phyloP scores from a whole-genome alignment of 2,329 filamentous ascomycete genomes.

The Apiospora phragmitis region DNA sequence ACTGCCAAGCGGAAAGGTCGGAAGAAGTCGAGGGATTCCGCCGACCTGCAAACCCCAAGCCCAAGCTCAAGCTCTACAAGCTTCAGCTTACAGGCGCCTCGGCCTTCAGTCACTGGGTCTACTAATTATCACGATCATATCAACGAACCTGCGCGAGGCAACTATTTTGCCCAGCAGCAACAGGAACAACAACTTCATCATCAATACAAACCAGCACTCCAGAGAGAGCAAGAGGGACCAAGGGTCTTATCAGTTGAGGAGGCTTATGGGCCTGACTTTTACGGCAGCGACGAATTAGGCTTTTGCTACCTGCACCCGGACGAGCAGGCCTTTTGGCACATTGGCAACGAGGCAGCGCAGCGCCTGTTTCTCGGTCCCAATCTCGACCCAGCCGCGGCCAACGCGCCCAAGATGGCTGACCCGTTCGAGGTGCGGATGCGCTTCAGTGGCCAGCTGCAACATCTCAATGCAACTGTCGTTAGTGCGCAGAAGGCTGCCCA shows the following conservation, averaged over 20 bases:
- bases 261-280: not conserved
- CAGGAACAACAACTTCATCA: not conserved
- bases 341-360: not conserved
- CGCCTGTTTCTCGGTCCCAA: not conserved
- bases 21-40: not conserved
- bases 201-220: not conserved
- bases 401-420: constrained; percentile 57
- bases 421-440: constrained; percentile 98
- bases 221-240: not conserved
- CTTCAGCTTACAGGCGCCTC: not conserved
- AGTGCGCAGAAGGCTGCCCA: constrained; percentile 90
- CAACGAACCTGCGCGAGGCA: not conserved
- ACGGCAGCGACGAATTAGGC: not conserved
- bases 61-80: not conserved
- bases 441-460: constrained; percentile 87
- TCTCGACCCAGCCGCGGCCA: not conserved
- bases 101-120: not conserved
- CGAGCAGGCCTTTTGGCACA: constrained; percentile 9
- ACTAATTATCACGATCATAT: not conserved
- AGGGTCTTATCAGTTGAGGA: not conserved
- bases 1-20: not conserved
- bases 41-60: not conserved
- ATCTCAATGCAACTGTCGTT: constrained; percentile 86
- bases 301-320: not conserved
- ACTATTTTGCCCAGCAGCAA: not conserved